These are phyloP conservation scores for Yamadazyma diddensiae DNA, from an alignment of 1,139 yeast species.

Conservation along the genomic window DNA sequence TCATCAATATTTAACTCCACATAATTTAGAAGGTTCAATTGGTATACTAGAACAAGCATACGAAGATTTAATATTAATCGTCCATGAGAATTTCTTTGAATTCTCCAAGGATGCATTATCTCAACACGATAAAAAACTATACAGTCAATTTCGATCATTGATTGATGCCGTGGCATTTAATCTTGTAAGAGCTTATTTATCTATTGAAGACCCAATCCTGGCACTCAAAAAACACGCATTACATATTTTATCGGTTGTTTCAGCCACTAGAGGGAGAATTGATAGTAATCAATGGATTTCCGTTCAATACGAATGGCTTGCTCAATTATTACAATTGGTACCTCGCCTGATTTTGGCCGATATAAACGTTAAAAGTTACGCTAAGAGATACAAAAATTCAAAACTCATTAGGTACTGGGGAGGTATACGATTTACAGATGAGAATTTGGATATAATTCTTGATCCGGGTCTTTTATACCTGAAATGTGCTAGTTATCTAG, in stretches of 20 bases:
- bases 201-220: constrained; percentile 55
- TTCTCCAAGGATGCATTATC: constrained; percentile 17
- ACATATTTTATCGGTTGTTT: constrained; percentile 49
- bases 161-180: constrained; percentile 64
- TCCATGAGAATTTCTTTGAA: constrained; percentile 20
- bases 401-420: constrained; percentile 25
- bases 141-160: constrained; percentile 38
- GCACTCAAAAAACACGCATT: constrained; percentile 64
- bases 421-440: constrained; percentile 32
- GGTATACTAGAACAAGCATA: constrained; percentile 33
- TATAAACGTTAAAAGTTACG: constrained; percentile 10
- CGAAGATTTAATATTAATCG: constrained; percentile 27
- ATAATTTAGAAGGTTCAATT: constrained; percentile 31
- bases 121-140: constrained; percentile 28
- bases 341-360: constrained; percentile 43
- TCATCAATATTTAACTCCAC: constrained; percentile 31
- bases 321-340: constrained; percentile 46
- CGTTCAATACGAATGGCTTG: constrained; percentile 52
- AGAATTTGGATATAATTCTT: constrained; percentile 25
- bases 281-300: constrained; percentile 37
- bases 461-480: constrained; percentile 29
- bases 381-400: constrained; percentile 11
- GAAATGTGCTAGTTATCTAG: constrained; percentile 18
- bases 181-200: constrained; percentile 58
- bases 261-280: constrained; percentile 11